phyloP scores from a whole-genome alignment of 73 alveolate species.

The Paramecium sonneborni region DNA sequence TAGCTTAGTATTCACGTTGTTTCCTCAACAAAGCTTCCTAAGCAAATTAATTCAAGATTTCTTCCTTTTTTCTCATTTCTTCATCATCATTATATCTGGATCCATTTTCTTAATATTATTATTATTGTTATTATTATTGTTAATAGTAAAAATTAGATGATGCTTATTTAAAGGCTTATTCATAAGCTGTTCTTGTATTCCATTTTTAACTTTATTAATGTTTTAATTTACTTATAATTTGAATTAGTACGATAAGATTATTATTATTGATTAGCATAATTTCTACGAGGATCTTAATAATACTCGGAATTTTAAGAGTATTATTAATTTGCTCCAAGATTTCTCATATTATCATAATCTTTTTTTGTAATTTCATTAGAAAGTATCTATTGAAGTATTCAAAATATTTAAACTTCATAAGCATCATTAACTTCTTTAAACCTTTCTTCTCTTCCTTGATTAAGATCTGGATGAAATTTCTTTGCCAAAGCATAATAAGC shows the following conservation, averaged over 20 bases:
- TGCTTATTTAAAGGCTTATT: constrained; percentile 31
- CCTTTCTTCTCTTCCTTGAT: constrained; percentile 43
- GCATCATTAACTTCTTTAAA: constrained; percentile 61
- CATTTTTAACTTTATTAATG: constrained; percentile 6
- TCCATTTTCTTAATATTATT: neutral
- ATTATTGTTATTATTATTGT: neutral
- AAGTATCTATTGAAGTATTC: neutral
- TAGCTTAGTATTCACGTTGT: neutral
- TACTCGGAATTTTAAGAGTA: neutral
- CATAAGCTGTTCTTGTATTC: constrained; percentile 38
- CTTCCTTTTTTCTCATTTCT: constrained; percentile 8
- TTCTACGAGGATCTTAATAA: neutral
- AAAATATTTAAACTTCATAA: neutral
- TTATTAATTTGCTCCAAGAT: neutral
- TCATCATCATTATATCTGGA: neutral
- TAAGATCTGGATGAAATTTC: constrained; percentile 52
- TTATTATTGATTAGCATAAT: neutral
- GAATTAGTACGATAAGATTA: neutral
- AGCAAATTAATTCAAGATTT: neutral
- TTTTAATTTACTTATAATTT: neutral
- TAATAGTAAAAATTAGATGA: neutral
- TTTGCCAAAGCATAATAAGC: constrained; percentile 58
- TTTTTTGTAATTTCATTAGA: constrained; percentile 12
- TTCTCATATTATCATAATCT: constrained; percentile 45
- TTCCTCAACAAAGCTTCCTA: constrained; percentile 19